Evolutionary conservation across 164 flowering plant genomes (phyloP).

Genomic region (Vitis rupestris): DNA sequence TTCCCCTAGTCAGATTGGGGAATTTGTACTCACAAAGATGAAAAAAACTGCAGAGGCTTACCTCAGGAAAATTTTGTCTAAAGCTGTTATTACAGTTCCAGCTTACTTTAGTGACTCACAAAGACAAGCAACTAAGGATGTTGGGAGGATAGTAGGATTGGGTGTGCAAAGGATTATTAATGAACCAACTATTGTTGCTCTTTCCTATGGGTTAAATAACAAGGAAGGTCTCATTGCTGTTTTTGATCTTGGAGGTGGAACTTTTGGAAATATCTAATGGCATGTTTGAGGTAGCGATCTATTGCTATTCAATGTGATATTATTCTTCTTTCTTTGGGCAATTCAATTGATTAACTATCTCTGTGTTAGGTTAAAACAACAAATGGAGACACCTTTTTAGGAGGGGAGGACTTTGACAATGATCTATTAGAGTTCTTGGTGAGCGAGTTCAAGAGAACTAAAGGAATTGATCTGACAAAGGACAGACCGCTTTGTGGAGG

Average conservation of each 20-base stretch:
- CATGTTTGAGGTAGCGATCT: slow-evolving; percentile 31
- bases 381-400: slow-evolving; percentile 44
- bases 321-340: neutral
- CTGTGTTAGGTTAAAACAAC: slow-evolving; percentile 35
- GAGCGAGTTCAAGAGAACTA: slow-evolving; percentile 31
- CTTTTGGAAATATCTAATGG: slow-evolving; percentile 44
- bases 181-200: slow-evolving; percentile 51
- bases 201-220: slow-evolving; percentile 39
- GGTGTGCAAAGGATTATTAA: slow-evolving; percentile 40
- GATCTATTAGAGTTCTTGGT: slow-evolving; percentile 29
- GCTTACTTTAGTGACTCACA: slow-evolving; percentile 48
- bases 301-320: neutral
- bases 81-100: slow-evolving; percentile 45
- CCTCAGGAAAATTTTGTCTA: slow-evolving; percentile 33
- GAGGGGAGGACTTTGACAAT: slow-evolving; percentile 48
- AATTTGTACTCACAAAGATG: slow-evolving; percentile 36
- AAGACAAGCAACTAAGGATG: slow-evolving; percentile 46
- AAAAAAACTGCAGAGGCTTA: slow-evolving; percentile 38
- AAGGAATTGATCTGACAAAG: slow-evolving; percentile 31
- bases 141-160: slow-evolving; percentile 44
- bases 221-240: slow-evolving; percentile 41
- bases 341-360: neutral
- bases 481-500: slow-evolving; percentile 38
- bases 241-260: slow-evolving; percentile 48
- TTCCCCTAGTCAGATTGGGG: slow-evolving; percentile 45